Base-by-base conservation (phyloP, 805 yeast genomes). In the Suhomyces canberraensis region DNA sequence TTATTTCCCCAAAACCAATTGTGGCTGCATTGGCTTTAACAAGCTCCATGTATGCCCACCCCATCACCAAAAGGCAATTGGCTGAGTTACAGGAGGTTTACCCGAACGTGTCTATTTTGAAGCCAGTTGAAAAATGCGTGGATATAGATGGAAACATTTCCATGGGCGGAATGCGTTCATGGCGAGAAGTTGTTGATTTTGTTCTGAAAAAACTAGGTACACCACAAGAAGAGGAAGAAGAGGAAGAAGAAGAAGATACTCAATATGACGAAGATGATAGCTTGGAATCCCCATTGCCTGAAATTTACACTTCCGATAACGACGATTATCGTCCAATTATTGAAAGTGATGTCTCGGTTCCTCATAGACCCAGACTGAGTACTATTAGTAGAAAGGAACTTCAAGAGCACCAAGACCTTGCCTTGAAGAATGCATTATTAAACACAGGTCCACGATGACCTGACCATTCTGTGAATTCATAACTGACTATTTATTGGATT, bases 101-200 rank as follows among this genome's bases (percentile, higher is more conserved):
- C 30, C 56, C 57, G 4, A 48, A 50, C 26, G 50, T 54, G 48
- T 33, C 41, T 8, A 48, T 55, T 11, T 44, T 55, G 29, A 54
- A 55, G 31, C 60, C 60, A 11, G 58, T 54, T 11, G 60, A 55
- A 27, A 55, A 55, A 28, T 51, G 46, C 25, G 51, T 50, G 16
- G 56, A 52, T 35, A 45, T 46, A 6, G 56, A 52, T 34, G 60
- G 60, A 2, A 52, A 52, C 27, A 55, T 55, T n/a, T 38, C 54
- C 7, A 55, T 55, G 60, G 60, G 60, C 3, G 60, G 60, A 7
- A 54, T 55, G 59, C 40, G 59, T 25, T 42, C 56, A 3, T 55
- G 60, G 58, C 33, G 47, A 28, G 60, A 55, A 31, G 56, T 55
- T 27, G 60, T 54, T 18, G 52, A 51, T 29, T 41, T 48, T 37